Percentiles rank a stretch among this genome's conserved stretches.
These are phyloP conservation scores for Termitomyces titanicus DNA, from an alignment of 768 basidiomycete genomes.

Conservation along the genomic window DNA sequence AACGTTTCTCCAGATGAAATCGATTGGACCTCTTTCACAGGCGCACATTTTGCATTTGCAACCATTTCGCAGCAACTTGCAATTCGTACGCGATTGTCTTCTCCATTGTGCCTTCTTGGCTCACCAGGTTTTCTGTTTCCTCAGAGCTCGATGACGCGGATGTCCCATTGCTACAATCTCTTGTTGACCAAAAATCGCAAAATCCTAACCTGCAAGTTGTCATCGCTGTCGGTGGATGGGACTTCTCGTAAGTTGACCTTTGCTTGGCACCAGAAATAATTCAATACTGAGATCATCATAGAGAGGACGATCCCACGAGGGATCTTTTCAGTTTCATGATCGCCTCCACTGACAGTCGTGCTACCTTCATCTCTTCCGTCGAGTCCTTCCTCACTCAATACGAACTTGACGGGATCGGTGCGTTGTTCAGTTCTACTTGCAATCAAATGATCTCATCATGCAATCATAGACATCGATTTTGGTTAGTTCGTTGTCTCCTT, in stretches of 20 bases:
- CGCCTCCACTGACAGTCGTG: constrained; percentile 4
- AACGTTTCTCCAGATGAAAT: constrained; percentile 9
- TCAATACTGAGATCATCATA: constrained; percentile 1
- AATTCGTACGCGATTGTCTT: not conserved
- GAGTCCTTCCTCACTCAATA: constrained; percentile 8
- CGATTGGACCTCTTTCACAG: constrained; percentile 13
- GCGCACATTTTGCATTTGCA: constrained; percentile 17
- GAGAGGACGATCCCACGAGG: constrained; percentile 5
- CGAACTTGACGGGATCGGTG: constrained; percentile 17
- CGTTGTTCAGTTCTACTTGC: not conserved
- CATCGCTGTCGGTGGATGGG: constrained; percentile 19
- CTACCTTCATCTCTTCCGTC: constrained; percentile 19
- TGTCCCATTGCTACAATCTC: constrained; percentile 5
- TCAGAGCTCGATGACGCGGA: constrained; percentile 11
- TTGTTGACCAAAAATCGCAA: constrained; percentile 9
- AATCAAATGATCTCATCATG: not conserved
- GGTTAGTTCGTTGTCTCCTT: constrained; percentile 6
- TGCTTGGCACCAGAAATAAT: not conserved
- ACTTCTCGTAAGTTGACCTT: constrained; percentile 12
- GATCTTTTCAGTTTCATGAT: constrained; percentile 17
- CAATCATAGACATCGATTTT: constrained; percentile 16
- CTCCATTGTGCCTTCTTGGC: too few relatives aligned
- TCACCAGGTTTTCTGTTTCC: not conserved
- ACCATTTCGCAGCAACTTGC: constrained; percentile 14
- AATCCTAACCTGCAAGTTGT: constrained; percentile 13